Percentiles rank a stretch among this genome's conserved stretches.
phyloP scores from a whole-genome alignment of 2,329 filamentous ascomycete species.

The Pezicula neosporulosa region DNA sequence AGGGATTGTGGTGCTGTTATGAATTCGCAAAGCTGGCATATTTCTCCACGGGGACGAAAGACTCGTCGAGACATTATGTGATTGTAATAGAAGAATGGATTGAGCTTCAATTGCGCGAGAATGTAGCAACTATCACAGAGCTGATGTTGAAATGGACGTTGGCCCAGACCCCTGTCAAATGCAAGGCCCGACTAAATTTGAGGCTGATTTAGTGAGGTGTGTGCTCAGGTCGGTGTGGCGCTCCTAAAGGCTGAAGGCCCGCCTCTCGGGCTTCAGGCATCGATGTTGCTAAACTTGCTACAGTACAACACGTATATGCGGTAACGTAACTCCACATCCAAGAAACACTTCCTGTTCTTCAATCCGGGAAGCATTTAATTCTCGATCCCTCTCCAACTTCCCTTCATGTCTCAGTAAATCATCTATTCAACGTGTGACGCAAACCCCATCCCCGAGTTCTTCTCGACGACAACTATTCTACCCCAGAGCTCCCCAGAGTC shows the following conservation, averaged over 20 bases:
- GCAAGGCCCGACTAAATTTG: conserved; percentile 5
- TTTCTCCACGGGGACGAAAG: conserved; percentile 26
- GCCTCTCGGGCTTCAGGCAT: no score
- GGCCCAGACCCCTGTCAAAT: neutral
- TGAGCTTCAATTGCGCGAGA: conserved; percentile 1
- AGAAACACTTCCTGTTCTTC: no score
- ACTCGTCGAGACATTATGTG: conserved; percentile 36
- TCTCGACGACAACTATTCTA: neutral
- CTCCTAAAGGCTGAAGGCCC: conserved; percentile 6
- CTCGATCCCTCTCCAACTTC: no score
- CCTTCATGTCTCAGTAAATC: no score
- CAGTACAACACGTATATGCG: neutral
- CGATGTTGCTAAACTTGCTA: neutral
- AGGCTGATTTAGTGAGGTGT: conserved; percentile 6
- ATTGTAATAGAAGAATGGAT: neutral
- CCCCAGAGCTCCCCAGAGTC: neutral
- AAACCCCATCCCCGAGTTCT: no score
- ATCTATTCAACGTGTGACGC: no score
- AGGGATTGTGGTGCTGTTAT: conserved; percentile 16
- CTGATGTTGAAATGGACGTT: conserved; percentile 6
- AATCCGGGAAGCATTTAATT: no score
- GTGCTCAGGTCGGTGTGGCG: no score
- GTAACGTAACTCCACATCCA: no score
- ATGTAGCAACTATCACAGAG: no score
- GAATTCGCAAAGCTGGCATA: conserved; percentile 43